phyloP scores from a whole-genome alignment of 164 flowering plant genomes.

The Vitis rotundifolia region DNA sequence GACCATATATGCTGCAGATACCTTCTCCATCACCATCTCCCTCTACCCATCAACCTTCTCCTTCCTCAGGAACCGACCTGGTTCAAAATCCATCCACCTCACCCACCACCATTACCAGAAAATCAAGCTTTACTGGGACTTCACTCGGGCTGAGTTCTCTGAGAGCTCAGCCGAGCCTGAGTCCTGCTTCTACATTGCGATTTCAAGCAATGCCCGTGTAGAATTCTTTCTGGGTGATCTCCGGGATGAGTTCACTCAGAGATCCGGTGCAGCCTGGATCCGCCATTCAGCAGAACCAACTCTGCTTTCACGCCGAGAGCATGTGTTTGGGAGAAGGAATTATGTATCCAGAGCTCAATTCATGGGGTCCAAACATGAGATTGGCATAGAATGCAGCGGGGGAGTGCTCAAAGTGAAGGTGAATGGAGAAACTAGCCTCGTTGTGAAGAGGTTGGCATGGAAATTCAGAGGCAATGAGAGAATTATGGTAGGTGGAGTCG shows the following conservation, averaged over 20 bases:
- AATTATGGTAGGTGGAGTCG: constrained; percentile 46
- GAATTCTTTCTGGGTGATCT: constrained; percentile 69
- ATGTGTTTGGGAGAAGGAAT: constrained; percentile 57
- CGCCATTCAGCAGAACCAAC: constrained; percentile 22
- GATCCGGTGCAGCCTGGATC: constrained; percentile 18
- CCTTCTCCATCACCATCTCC: constrained; percentile 53
- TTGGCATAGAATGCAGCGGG: constrained; percentile 55
- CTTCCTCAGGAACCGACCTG: constrained; percentile 40
- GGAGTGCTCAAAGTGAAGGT: constrained; percentile 54
- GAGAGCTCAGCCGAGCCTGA: constrained; percentile 60
- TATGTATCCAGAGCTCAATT: constrained; percentile 51
- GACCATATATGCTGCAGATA: constrained; percentile 44
- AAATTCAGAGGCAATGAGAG: constrained; percentile 75
- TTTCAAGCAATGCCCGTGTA: constrained; percentile 30
- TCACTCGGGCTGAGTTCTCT: constrained; percentile 49
- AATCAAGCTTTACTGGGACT: constrained; percentile 64
- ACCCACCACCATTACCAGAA: constrained; percentile 26
- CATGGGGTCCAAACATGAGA: constrained; percentile 49
- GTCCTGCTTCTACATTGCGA: constrained; percentile 55
- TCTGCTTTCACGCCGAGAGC: constrained; percentile 64
- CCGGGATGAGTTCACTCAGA: constrained; percentile 27
- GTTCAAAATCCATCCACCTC: constrained; percentile 47
- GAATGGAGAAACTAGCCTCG: constrained; percentile 45
- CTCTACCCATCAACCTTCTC: constrained; percentile 51
- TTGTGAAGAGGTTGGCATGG: constrained; percentile 67